Conservation (phyloP, 768 basidiomycete species). For the Rhizopogon vinicolor region DNA sequence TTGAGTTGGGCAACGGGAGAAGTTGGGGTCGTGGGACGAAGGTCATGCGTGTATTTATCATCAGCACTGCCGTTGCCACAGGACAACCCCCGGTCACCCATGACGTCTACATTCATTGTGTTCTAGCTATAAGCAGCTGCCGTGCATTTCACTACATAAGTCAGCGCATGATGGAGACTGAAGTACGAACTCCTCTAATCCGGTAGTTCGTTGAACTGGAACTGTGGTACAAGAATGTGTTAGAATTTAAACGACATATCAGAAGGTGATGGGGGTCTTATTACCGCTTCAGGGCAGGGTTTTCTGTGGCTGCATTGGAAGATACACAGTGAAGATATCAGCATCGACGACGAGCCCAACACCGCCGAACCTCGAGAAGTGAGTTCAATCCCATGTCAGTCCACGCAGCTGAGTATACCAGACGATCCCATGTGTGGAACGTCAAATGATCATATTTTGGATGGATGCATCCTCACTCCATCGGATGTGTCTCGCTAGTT, state of each 20-base stretch:
- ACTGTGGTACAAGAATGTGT: conserved; percentile 1
- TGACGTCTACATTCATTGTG: not conserved
- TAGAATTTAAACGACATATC: not conserved
- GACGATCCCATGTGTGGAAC: not conserved
- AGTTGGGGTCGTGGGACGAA: not conserved
- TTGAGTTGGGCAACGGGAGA: not conserved
- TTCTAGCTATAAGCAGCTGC: not conserved
- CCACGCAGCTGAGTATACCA: not conserved
- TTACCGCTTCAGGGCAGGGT: conserved; percentile 25
- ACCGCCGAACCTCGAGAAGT: conserved; percentile 30
- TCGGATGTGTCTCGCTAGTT: conserved; percentile 33
- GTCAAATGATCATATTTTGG: conserved; percentile 8
- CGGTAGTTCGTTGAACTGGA: conserved; percentile 1
- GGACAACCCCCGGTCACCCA: not conserved
- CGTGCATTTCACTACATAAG: not conserved
- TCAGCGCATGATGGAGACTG: not conserved
- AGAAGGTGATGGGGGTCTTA: conserved; percentile 15
- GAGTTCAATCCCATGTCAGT: conserved; percentile 19
- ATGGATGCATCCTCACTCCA: conserved; percentile 43
- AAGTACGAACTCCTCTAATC: not conserved
- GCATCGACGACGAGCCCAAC: conserved; percentile 15
- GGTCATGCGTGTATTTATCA: conserved; percentile 5
- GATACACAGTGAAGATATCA: conserved; percentile 5
- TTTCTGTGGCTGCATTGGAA: not conserved
- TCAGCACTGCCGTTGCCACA: not conserved